phyloP scores from a whole-genome alignment of 768 basidiomycete species.

The Chlorophyllum brunneum region DNA sequence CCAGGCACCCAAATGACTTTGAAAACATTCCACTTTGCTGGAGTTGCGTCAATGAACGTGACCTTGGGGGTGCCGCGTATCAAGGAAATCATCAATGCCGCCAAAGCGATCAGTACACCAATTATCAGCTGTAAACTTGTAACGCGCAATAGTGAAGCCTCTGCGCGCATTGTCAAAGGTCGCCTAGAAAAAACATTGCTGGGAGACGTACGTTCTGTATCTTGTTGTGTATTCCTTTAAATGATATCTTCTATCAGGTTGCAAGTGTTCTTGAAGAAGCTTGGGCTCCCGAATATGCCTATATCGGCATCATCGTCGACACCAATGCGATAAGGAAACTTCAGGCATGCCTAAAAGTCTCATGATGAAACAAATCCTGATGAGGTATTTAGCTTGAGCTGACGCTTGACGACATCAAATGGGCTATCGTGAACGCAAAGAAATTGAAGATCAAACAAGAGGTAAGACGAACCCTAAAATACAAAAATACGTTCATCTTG shows the following conservation, averaged over 20 bases:
- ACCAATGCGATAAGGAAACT: constrained; percentile 82
- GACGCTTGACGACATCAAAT: constrained; percentile 88
- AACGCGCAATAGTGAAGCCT: constrained; percentile 80
- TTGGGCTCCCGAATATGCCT: constrained; percentile 91
- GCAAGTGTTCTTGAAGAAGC: constrained; percentile 93
- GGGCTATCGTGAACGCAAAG: constrained; percentile 80
- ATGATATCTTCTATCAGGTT: constrained; percentile 46
- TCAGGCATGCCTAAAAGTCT: constrained; percentile 48
- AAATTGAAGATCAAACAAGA: constrained; percentile 93
- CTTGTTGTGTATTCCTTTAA: not conserved
- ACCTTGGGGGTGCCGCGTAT: constrained; percentile 99
- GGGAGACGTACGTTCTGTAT: constrained; percentile 66
- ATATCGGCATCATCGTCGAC: constrained; percentile 91
- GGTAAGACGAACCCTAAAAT: constrained; percentile 31
- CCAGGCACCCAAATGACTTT: constrained; percentile 99
- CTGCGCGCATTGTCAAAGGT: constrained; percentile 96
- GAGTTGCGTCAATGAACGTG: constrained; percentile 99
- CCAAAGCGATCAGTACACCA: constrained; percentile 95
- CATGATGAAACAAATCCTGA: not conserved
- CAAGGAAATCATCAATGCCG: constrained; percentile 99
- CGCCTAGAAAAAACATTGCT: constrained; percentile 92
- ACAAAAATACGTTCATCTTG: not conserved
- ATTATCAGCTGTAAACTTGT: constrained; percentile 97
- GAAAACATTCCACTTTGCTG: constrained; percentile 99
- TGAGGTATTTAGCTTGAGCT: constrained; percentile 68